These are phyloP conservation scores for Viridothelium virens DNA, from an alignment of 495 filamentous ascomycete genomes.

Conservation along the genomic window DNA sequence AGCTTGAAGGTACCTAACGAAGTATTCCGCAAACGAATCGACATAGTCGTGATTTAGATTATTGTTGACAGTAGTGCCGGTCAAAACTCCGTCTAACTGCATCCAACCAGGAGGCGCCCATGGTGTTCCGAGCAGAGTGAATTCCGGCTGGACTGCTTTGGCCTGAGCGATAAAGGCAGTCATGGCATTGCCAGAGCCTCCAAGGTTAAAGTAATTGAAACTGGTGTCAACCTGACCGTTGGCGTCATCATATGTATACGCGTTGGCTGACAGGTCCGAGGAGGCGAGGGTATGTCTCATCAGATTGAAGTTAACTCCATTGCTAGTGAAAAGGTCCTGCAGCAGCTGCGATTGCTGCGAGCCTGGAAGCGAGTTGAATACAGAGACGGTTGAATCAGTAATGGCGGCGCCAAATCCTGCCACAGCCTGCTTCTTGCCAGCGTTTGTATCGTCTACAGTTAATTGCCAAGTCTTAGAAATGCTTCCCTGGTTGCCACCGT, in stretches of 20 bases:
- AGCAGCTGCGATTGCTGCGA: constrained; percentile 38
- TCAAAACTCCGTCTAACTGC: constrained; percentile 47
- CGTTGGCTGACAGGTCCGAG: constrained; percentile 44
- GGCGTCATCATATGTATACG: constrained; percentile 49
- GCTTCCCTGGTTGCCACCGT: constrained; percentile 9
- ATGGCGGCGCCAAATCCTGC: constrained; percentile 49
- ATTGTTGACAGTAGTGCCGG: constrained; percentile 44
- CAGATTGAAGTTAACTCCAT: constrained; percentile 44
- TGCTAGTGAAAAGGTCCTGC: constrained; percentile 41
- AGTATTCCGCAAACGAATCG: constrained; percentile 45
- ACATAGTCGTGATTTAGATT: constrained; percentile 46
- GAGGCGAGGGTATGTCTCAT: constrained; percentile 50
- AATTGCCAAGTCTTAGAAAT: constrained; percentile 1
- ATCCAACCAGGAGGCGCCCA: constrained; percentile 54
- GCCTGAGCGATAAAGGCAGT: constrained; percentile 41
- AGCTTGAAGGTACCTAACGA: constrained; percentile 50
- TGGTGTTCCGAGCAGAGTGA: constrained; percentile 43
- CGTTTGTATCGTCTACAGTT: neutral
- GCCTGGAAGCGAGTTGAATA: constrained; percentile 42
- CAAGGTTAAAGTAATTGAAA: constrained; percentile 41
- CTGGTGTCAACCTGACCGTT: constrained; percentile 35
- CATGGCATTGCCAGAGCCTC: constrained; percentile 47
- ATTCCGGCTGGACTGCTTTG: constrained; percentile 32
- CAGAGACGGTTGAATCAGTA: constrained; percentile 48
- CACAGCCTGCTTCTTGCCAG: constrained; percentile 35